A percentile compares a stretch with the other conserved stretches of the same genome.
Conservation (phyloP, 1,139 yeast species). For the Lodderomyces oxycetoniae region DNA sequence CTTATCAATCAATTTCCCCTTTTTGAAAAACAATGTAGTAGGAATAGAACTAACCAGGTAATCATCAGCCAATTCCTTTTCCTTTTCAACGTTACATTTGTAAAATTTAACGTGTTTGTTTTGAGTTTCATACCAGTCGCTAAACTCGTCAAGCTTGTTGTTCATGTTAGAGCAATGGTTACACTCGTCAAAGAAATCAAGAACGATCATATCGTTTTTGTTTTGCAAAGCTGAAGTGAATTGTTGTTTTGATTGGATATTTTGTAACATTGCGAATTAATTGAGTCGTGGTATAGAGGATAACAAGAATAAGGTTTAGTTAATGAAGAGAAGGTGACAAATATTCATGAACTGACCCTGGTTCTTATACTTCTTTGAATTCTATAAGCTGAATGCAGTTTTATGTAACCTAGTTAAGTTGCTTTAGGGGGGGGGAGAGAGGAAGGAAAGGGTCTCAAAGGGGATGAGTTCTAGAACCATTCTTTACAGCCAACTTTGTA, state of each 20-base stretch:
- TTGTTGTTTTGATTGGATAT: constrained; percentile 12
- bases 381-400: no score
- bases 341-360: no score
- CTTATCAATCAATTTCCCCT: constrained; percentile 61
- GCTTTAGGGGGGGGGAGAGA: no score
- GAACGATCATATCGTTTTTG: constrained; percentile 12
- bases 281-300: no score
- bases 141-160: constrained; percentile 12
- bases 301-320: no score
- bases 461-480: no score
- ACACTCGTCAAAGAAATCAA: constrained; percentile 15
- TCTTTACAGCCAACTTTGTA: no score
- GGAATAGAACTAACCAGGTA: constrained; percentile 66
- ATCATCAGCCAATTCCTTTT: constrained; percentile 13
- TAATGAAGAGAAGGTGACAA: no score
- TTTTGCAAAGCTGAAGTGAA: constrained; percentile 12
- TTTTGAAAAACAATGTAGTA: constrained; percentile 53
- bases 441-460: no score
- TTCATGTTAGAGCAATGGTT: constrained; percentile 14
- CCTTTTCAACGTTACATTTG: constrained; percentile 14
- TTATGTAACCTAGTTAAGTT: no score
- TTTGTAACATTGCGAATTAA: constrained; percentile 14
- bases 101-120: constrained; percentile 9
- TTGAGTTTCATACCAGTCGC: constrained; percentile 10
- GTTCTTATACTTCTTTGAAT: no score